Base-by-base conservation (phyloP, 225 moss, liverwort and hornwort genomes). In the Antitrichia curtipendula region DNA sequence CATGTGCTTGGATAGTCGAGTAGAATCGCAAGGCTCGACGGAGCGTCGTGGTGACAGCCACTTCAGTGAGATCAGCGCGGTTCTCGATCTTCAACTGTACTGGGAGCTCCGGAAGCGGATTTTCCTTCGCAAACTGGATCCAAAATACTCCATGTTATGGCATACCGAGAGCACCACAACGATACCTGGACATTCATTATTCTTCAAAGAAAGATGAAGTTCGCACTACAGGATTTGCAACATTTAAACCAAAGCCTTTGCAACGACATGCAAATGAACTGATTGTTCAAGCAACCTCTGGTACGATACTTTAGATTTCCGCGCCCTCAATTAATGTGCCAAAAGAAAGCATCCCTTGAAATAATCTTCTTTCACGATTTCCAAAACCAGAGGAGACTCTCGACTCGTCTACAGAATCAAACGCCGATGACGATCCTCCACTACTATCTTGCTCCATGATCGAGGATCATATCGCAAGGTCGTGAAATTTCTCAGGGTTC, bases 1-100 rank as follows among this genome's bases (percentile, higher is more conserved):
- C 96, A 85, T 94, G 95, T 41, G 97, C 96, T 89, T 99, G 97
- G 60, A 96, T 88, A 38, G 96, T 96, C 81, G 96, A 95, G 90
- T 95, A 99, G 87, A 95, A 99, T 72, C 96, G 93, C 70, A 97
- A 47, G 21, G 94, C 91, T 78, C 98, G 94, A 64, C 90, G 92
- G 66, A 99, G 92, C 43, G 96, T 95, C 49, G 90, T 90, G 79
- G 94, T 91, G 68, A 99, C 95, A 82, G 91, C 92, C 82, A 89
- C 90, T 87, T 92, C 92, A 38, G 93, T 92, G 75, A 96, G 87
- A 19, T 95, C 94, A 53, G 88, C 89, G 43, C 77, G 89, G 56
- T 73, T 75, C 66, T 91, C 84, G 50, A 95, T 60, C 85, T 89
- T 92, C 78, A 96, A 87, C 87, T 92, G 93, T 20, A 88, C 74